phyloP scores from a whole-genome alignment of 2,329 filamentous ascomycete genomes.

The Fusarium coicis region DNA sequence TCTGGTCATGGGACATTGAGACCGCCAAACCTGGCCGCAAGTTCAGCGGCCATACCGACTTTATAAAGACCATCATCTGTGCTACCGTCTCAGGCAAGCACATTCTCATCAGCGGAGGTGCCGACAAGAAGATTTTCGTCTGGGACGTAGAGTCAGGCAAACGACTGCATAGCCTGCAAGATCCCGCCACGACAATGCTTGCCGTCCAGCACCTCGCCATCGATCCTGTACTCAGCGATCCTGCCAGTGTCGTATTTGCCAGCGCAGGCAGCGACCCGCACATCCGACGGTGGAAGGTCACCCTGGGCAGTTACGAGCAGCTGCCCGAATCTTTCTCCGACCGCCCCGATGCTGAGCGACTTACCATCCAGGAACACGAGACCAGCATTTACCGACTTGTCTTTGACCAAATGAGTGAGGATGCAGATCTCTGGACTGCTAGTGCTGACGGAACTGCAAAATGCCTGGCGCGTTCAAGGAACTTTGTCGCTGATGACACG shows the following conservation, averaged over 20 bases:
- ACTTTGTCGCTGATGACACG: conserved; percentile 77
- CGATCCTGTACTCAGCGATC: conserved; percentile 71
- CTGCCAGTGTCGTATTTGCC: conserved; percentile 68
- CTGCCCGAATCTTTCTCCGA: conserved; percentile 59
- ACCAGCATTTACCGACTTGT: conserved; percentile 87
- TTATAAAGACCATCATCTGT: conserved; percentile 84
- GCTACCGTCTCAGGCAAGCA: conserved; percentile 70
- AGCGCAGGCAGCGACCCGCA: conserved; percentile 84
- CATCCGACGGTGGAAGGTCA: conserved; percentile 81
- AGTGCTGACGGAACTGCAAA: conserved; percentile 91
- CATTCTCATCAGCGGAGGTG: conserved; percentile 77
- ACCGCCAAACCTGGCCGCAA: conserved; percentile 65
- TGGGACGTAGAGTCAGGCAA: conserved; percentile 79
- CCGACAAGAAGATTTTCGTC: conserved; percentile 83
- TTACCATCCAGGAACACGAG: conserved; percentile 80
- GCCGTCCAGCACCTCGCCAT: conserved; percentile 83
- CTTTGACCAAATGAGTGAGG: conserved; percentile 72
- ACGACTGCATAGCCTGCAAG: conserved; percentile 80
- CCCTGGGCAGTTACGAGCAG: conserved; percentile 63
- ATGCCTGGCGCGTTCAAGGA: conserved; percentile 75
- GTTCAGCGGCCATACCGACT: conserved; percentile 85
- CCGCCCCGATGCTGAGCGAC: conserved; percentile 55
- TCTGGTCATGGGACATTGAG: conserved; percentile 84
- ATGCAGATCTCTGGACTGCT: conserved; percentile 87
- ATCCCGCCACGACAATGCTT: conserved; percentile 75